Base-by-base conservation (phyloP, 768 basidiomycete species). In the Termitomyces sp. region DNA sequence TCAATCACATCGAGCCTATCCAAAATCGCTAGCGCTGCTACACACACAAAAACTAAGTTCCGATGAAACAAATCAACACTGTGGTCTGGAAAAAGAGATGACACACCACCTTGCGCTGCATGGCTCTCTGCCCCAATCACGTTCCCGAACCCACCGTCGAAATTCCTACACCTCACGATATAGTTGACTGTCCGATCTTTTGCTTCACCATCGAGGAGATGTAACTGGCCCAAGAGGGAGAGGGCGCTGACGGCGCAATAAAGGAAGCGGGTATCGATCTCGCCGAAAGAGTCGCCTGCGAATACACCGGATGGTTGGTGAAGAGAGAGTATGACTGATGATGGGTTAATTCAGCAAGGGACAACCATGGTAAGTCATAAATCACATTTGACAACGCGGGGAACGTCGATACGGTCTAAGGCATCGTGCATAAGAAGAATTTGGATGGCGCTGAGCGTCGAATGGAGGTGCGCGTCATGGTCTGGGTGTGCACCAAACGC, bases 71-170 rank as follows among this genome's bases (percentile, higher is more conserved):
- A n/a, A 28, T 48, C 14, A 26, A 24, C 30, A n/a, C 14, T 36
- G 10, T 13, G 5, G 30, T 16, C 22, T 16, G 22, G 20, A 35
- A 20, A 9, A 16, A 11, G 18, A 40, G 14, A 47, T 20, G 3
- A n/a, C 20, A 33, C 18, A 32, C 18, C 13, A 94, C 96, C 93
- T 80, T 94, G 92, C 0, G 80, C 91, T 13, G 94, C 84, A 74
- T 99, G 97, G 59, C 90, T 94, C 73, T 99, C 97, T 0, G 91
- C 94, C 0, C 95, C 97, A 16, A 84, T 79, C 16, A 75, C 71
- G 47, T 79, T 86, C 26, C 97, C 96, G 66, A 96, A 99, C 0
- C 94, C 97, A 4, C 95, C 95, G 67, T 99, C 97, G 69, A 94
- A 98, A 70, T 98, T 99, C 66, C 79, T 80, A 72, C 97, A 98